Conservation (phyloP, 2,329 filamentous ascomycete species). For the Colletotrichum somersetense region DNA sequence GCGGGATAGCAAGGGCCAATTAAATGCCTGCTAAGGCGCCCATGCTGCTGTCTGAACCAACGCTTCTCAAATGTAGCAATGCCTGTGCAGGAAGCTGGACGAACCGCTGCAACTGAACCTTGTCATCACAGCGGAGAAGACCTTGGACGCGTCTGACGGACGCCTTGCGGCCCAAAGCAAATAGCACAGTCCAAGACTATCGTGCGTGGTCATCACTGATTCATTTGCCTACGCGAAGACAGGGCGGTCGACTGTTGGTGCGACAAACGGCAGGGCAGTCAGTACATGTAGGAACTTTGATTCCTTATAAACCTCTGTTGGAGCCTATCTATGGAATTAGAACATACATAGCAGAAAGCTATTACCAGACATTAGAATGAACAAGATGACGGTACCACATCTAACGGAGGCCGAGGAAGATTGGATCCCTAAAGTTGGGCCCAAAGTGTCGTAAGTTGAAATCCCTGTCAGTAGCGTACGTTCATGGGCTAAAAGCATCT, state of each 20-base stretch:
- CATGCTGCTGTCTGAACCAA: neutral
- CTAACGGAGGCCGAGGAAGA: neutral
- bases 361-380: neutral
- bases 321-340: neutral
- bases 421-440: neutral
- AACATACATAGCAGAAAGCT: neutral
- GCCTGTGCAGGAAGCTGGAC: neutral
- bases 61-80: neutral
- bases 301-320: neutral
- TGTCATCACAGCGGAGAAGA: neutral
- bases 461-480: neutral
- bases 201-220: neutral
- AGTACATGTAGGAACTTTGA: neutral
- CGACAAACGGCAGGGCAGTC: no score
- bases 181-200: neutral
- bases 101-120: neutral
- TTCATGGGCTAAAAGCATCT: neutral
- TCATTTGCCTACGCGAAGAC: neutral
- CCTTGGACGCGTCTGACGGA: neutral
- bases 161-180: neutral
- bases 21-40: neutral
- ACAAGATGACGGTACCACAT: neutral
- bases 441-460: slow-evolving; percentile 2
- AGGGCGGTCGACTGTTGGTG: neutral
- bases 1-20: neutral